Base-by-base conservation (phyloP, 1,284 basidiomycete genomes). In the Sphaerobolus stellatus region DNA sequence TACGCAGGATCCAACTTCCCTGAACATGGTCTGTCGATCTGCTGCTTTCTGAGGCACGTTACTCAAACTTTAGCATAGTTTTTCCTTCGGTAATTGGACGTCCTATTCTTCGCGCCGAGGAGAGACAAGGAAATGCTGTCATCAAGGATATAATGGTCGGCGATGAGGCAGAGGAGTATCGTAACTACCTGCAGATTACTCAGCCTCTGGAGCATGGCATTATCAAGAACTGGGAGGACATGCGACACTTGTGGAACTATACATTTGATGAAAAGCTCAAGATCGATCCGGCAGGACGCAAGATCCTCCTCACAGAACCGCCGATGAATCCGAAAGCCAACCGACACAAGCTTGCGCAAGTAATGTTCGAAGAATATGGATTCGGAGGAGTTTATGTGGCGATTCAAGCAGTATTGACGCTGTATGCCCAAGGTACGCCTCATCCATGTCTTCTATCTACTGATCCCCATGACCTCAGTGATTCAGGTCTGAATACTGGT, bases 151-250 rank as follows among this genome's bases (percentile, higher is more conserved):
- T 99, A 73, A 98, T 99, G 94, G 78, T 97, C 68, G 94, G 95
- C 59, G 93, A 96, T 74, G 94, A 98, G 70, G 97, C 97, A 25
- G 93, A 92, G 41, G 83, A 89, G 72, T 90, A 94, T 70, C 88
- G 96, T 48, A 96, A 92, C 68, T 98, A 92, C 75, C 84, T 99
- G 28, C 96, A 99, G 73, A 83, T 99, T 53, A 91, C 93, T 1
- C 96, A 99, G 66, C 96, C 97, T 2, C 95, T 99, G 92, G 97
- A 99, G 71, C 97, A 99, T 73, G 97, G 97, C 54, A 97, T 99
- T 71, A 88, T 99, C 53, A 89, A 90, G 66, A 97, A 99, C 75
- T 99, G 96, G 94, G 92, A 94, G 66, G 97, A 99, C 73, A 99
- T 99, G 97, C 88, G 89, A 67, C 85, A 94, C 66, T 79, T 99